These are phyloP conservation scores for Drosera capensis DNA, from an alignment of 148 eudicot species.

Conservation along the genomic window DNA sequence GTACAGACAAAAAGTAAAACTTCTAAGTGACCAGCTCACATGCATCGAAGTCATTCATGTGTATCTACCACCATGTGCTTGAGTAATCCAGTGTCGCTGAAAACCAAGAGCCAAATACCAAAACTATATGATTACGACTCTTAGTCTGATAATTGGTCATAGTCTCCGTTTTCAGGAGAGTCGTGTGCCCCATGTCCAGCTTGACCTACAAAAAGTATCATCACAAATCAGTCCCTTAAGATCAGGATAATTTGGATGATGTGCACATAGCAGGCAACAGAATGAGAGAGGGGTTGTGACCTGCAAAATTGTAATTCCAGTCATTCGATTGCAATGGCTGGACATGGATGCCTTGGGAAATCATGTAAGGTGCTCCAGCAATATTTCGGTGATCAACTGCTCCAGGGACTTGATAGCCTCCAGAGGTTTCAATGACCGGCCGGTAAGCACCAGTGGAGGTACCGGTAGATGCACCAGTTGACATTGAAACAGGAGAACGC, in stretches of 20 bases:
- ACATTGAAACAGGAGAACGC: slow-evolving; percentile 36
- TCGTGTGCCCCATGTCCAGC: slow-evolving; percentile 12
- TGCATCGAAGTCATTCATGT: not conserved
- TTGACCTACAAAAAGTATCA: slow-evolving; percentile 10
- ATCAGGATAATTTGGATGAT: not conserved
- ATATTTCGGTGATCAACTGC: slow-evolving; percentile 14
- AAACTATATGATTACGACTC: not conserved
- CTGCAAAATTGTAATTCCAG: slow-evolving; percentile 18
- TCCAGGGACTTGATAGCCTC: slow-evolving; percentile 12
- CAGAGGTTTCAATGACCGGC: slow-evolving; percentile 37
- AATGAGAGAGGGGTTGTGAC: slow-evolving; percentile 4
- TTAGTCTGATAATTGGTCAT: slow-evolving; percentile 13
- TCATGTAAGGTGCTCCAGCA: slow-evolving; percentile 19
- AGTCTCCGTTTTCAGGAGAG: slow-evolving; percentile 24
- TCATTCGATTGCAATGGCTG: slow-evolving; percentile 13
- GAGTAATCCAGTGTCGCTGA: not conserved
- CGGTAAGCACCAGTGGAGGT: slow-evolving; percentile 31
- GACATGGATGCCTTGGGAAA: slow-evolving; percentile 16
- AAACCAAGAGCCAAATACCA: not conserved
- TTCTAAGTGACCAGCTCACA: not conserved
- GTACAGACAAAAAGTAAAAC: not conserved
- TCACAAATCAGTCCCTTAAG: not conserved
- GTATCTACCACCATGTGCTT: too few relatives aligned
- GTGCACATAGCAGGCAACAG: too few relatives aligned
- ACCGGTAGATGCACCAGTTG: slow-evolving; percentile 28